These are phyloP conservation scores for Neostapfia colusana DNA, from an alignment of 176 grass and related monocot species.

Conservation along the genomic window DNA sequence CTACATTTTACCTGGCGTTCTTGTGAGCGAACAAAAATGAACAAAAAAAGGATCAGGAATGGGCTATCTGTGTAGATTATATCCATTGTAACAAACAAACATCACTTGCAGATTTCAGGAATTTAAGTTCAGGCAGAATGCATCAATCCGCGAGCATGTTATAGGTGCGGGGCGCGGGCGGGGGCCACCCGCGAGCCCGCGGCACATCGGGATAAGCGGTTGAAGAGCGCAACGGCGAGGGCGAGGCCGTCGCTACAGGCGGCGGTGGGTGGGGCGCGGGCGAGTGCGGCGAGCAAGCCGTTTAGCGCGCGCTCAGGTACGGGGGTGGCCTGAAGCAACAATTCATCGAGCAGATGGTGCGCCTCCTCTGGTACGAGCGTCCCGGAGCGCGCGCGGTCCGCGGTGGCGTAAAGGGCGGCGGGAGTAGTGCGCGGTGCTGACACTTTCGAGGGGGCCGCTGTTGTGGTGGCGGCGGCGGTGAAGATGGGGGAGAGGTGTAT, in stretches of 20 bases:
- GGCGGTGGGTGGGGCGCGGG: not conserved
- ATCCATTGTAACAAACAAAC: not conserved
- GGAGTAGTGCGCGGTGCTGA: too few relatives aligned
- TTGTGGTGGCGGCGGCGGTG: not conserved
- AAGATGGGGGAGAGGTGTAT: not conserved
- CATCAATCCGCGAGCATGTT: not conserved
- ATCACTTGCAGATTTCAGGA: not conserved
- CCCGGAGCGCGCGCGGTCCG: not conserved
- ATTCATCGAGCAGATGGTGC: conserved; percentile 21
- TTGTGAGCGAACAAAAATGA: not conserved
- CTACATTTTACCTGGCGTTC: not conserved
- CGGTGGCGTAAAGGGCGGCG: not conserved
- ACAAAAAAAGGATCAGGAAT: not conserved
- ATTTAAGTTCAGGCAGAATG: not conserved
- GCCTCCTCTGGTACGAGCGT: not conserved
- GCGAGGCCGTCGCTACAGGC: conserved; percentile 10
- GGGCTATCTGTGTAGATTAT: not conserved
- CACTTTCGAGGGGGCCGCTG: not conserved
- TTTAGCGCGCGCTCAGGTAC: not conserved
- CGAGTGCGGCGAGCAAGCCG: not conserved
- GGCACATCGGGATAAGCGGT: not conserved
- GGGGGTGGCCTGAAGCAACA: not conserved
- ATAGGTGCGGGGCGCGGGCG: conserved; percentile 4
- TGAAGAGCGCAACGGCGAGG: conserved; percentile 28
- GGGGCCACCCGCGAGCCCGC: not conserved